A percentile compares a stretch with the other conserved stretches of the same genome.
phyloP scores from a whole-genome alignment of 768 basidiomycete species.

The Suillus tomentosus region DNA sequence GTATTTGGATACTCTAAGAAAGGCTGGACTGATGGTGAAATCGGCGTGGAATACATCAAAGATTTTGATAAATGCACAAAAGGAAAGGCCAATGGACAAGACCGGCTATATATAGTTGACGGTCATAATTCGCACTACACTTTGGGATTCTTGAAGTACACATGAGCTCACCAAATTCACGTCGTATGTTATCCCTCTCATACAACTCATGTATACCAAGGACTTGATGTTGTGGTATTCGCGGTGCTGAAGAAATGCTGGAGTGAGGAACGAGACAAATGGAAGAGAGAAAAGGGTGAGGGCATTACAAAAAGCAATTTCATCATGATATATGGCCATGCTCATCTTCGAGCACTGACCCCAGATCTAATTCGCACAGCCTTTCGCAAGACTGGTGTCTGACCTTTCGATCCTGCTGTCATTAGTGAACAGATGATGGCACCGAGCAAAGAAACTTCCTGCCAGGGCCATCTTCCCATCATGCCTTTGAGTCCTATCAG shows the following conservation, averaged over 20 bases:
- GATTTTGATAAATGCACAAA: constrained; percentile 34
- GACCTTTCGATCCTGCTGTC: no score
- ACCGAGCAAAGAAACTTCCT: no score
- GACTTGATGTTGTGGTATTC: constrained; percentile 42
- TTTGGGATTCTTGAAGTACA: constrained; percentile 11
- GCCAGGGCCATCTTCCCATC: no score
- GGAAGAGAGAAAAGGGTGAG: constrained; percentile 24
- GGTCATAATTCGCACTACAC: constrained; percentile 16
- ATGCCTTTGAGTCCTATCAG: no score
- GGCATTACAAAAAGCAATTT: constrained; percentile 40
- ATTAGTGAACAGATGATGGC: no score
- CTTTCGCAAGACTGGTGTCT: no score
- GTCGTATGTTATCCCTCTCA: constrained; percentile 31
- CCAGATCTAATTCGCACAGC: no score
- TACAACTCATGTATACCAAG: constrained; percentile 45
- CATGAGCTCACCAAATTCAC: constrained; percentile 10
- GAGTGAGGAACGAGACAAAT: constrained; percentile 20
- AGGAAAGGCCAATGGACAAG: constrained; percentile 32
- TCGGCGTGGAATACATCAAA: constrained; percentile 29
- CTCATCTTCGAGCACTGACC: no score
- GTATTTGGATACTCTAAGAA: constrained; percentile 19
- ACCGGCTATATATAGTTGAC: constrained; percentile 4
- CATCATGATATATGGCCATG: constrained; percentile 26
- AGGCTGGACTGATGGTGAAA: constrained; percentile 31
- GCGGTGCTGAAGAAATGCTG: constrained; percentile 32